Base-by-base conservation (phyloP, 176 grass and related monocot genomes). In the Otatea glauca region DNA sequence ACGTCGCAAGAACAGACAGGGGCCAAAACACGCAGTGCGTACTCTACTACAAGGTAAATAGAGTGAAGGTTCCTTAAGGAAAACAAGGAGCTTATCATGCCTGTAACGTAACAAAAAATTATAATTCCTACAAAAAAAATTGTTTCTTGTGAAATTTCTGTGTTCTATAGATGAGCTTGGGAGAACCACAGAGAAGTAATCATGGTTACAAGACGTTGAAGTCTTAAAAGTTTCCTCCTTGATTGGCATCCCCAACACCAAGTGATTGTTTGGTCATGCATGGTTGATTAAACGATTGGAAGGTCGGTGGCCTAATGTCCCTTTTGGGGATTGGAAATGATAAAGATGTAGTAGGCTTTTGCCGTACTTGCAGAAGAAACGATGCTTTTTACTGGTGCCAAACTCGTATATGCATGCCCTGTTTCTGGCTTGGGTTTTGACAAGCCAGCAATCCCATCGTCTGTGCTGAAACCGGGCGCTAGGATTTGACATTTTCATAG, bases 221-320 rank as follows among this genome's bases (percentile, higher is more conserved):
- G 62, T 65, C 25, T 29, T 64, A 16, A 68, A 68, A 44, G 48
- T 7, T 17, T 58, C n/a, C 13, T 16, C 27, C 76, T 10, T 70
- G 51, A 34, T 71, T 86, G 75, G 65, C 65, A 50, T 69, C 60
- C 34, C 56, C 0, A 5, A 13, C 59, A n/a, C 43, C 0, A 3
- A 8, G 12, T 1, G 29, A 15, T 72, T 79, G 67, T 72, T 79
- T 64, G 64, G 43, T 64, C 21, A 21, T 4, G 1, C 7, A 4
- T 5, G 3, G 14, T 15, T 1, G 13, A 71, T 18, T 72, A 65
- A 53, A 80, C 47, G 73, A 80, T 5, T 0, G 0, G 1, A 72
- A 55, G 67, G 68, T 84, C 48, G 67, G 74, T 72, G 74, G 25
- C 74, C 17, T 65, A 74, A 83, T 50, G 27, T 12, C 0, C 72